These are phyloP conservation scores for Paramarasmius palmivorus DNA, from an alignment of 1,284 basidiomycete genomes.

Conservation along the genomic window DNA sequence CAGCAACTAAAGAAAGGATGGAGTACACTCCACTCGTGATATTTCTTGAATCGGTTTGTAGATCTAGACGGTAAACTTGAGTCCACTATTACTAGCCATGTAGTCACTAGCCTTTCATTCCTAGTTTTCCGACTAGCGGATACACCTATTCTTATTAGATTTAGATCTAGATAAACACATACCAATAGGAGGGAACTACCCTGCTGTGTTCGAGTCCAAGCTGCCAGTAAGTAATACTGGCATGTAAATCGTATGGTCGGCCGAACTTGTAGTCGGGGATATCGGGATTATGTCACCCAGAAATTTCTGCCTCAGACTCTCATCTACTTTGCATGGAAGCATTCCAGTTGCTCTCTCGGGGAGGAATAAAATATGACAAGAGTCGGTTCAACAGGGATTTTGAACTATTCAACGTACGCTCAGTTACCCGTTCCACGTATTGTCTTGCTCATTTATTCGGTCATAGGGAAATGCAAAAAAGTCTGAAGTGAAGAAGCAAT, in stretches of 20 bases:
- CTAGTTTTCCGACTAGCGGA: not conserved
- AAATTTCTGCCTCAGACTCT: too few species aligned
- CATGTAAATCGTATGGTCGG: too few species aligned
- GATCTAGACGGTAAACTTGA: too few species aligned
- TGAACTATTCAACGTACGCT: conserved; percentile 28
- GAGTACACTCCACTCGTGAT: conserved; percentile 24
- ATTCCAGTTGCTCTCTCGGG: conserved; percentile 78
- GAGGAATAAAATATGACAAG: conserved; percentile 80
- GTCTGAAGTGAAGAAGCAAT: conserved; percentile 13
- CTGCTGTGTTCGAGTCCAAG: too few species aligned
- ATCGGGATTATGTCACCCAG: too few species aligned
- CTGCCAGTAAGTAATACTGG: too few species aligned
- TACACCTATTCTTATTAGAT: not conserved
- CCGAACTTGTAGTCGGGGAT: too few species aligned
- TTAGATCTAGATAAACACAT: not conserved
- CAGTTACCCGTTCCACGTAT: not conserved
- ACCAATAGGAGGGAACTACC: too few species aligned
- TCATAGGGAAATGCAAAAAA: conserved; percentile 7
- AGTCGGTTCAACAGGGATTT: conserved; percentile 42
- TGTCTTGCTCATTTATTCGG: not conserved
- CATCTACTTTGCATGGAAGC: conserved; percentile 58
- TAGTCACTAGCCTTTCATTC: not conserved
- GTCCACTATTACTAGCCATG: not conserved
- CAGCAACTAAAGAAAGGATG: conserved; percentile 71
- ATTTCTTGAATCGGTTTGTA: not conserved